These are phyloP conservation scores for Metschnikowia santaceciliae DNA, from an alignment of 805 yeast species.

Conservation along the genomic window DNA sequence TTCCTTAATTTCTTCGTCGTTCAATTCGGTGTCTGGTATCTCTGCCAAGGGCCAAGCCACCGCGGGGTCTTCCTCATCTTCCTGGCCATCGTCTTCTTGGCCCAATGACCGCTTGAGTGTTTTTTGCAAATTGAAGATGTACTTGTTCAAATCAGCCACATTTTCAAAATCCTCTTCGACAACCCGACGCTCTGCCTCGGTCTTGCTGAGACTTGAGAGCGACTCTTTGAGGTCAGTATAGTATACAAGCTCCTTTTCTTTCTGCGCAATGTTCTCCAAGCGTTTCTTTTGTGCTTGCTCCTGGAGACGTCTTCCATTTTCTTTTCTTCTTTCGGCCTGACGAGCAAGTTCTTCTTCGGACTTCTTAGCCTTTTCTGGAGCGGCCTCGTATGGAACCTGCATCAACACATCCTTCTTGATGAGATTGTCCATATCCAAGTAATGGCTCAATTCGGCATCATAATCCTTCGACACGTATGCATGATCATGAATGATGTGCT, in stretches of 20 bases:
- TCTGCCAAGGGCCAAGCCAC: constrained; percentile 70
- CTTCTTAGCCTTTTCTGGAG: constrained; percentile 59
- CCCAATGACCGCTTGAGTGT: constrained; percentile 65
- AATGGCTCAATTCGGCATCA: constrained; percentile 52
- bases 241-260: constrained; percentile 75
- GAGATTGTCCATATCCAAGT: constrained; percentile 58
- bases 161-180: constrained; percentile 76
- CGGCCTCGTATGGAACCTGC: constrained; percentile 71
- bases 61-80: constrained; percentile 42
- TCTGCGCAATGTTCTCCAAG: constrained; percentile 71
- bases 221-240: constrained; percentile 56
- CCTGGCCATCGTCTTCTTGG: constrained; percentile 58
- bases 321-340: constrained; percentile 76
- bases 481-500: constrained; percentile 64
- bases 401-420: constrained; percentile 69
- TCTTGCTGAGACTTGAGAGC: constrained; percentile 47
- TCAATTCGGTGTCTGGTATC: constrained; percentile 77
- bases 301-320: constrained; percentile 83
- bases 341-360: constrained; percentile 65
- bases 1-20: constrained; percentile 77
- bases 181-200: constrained; percentile 51
- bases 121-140: constrained; percentile 59
- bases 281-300: constrained; percentile 88
- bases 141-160: constrained; percentile 65
- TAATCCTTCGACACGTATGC: constrained; percentile 76